These are phyloP conservation scores for Nemania sp. DNA, from an alignment of 2,329 filamentous ascomycete species.

Conservation along the genomic window DNA sequence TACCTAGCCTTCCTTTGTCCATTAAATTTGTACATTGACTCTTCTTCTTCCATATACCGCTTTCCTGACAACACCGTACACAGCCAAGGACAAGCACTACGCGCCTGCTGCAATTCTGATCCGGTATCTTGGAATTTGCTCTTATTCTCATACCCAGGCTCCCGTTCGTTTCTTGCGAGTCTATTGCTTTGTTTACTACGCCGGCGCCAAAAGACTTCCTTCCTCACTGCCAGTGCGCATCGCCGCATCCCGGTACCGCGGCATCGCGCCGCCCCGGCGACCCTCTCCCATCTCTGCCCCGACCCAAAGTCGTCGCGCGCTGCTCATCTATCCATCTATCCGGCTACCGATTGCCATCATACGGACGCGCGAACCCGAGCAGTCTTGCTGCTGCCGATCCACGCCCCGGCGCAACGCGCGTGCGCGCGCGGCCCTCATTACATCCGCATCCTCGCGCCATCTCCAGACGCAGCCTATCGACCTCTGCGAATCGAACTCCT, in stretches of 20 bases:
- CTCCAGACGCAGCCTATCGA: not conserved
- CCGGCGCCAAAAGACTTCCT: not conserved
- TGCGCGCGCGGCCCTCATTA: conserved; percentile 17
- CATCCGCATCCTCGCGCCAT: conserved; percentile 1
- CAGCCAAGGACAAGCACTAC: conserved; percentile 2
- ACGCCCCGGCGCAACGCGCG: conserved; percentile 20
- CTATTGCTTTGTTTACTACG: conserved; percentile 10
- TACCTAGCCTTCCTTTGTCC: conserved; percentile 8
- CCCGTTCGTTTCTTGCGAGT: not conserved
- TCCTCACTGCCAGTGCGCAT: not conserved
- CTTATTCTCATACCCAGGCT: not conserved
- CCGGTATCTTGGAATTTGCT: no score
- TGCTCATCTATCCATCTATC: not conserved
- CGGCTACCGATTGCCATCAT: not conserved
- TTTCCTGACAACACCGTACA: not conserved
- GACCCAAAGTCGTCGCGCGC: no score
- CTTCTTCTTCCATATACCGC: not conserved
- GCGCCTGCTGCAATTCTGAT: not conserved
- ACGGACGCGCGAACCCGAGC: conserved; percentile 13
- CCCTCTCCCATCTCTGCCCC: no score
- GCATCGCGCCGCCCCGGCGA: no score
- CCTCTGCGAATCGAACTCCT: not conserved
- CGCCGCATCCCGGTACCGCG: not conserved
- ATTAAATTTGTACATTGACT: conserved; percentile 16
- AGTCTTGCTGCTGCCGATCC: conserved; percentile 11